Base-by-base conservation (phyloP, 2,329 filamentous ascomycete genomes). In the Monascus ruber region DNA sequence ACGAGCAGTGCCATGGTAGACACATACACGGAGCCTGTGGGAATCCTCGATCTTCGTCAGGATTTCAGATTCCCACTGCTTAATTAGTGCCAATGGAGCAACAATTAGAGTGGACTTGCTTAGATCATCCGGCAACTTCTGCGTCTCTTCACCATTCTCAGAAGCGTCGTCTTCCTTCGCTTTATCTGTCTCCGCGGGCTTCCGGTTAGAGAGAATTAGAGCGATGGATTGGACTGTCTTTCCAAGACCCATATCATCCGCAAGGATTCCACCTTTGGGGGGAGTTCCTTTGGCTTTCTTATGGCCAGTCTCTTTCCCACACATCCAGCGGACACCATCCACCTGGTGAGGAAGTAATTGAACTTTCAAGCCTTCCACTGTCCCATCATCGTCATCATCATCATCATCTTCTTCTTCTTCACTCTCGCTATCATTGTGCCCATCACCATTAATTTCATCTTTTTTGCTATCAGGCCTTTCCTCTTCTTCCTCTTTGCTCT, bases 61-160 rank as follows among this genome's bases (percentile, higher is more conserved):
- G 55, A 98, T 86, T 60, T 98, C 91, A 1, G 80, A 71, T 63
- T 98, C 91, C 91, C 91, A 98, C 61, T 98, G 91, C 51, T 91
- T 84, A 65, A 98, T 96, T 34, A 98, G 71, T 5, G 91, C 89
- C 26, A 98, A 68, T 1, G 91, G 91, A 1, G 91, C 91, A 37
- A 98, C 85, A 5, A 98, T 87, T 7, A 98, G 71, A 0, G 91
- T 98, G 6, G 80, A 79, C 56, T 83, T 88, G 49, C 82, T 78
- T 24, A 88, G 68, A 5, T 73, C 71, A 5, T 77, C 72, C 11
- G 79, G 77, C n/a, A 83, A 70, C 58, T 81, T 84, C 56, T 80
- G 81, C 66, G 81, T 56, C 28, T 57, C 49, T 35, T 55, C 49
- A 37, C 56, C 48, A 24, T 51, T 53, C 39, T 51, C 70, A 42